phyloP scores from a whole-genome alignment of 768 basidiomycete species.

The Saitozyma sp. region DNA sequence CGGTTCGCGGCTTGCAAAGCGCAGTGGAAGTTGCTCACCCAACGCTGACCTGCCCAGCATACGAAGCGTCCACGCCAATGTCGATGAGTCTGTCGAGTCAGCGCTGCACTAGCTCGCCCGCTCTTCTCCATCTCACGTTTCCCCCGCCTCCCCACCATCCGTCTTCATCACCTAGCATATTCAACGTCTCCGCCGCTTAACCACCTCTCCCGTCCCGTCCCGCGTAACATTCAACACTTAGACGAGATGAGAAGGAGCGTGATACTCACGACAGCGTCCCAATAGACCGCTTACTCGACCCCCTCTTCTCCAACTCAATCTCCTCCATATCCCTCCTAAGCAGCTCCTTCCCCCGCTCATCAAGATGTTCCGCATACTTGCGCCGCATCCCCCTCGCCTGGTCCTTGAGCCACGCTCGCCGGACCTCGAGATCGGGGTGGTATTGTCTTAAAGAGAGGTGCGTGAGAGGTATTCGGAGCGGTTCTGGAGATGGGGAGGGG shows the following conservation, averaged over 20 bases:
- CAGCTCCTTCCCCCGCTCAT: constrained; percentile 21
- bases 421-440: constrained; percentile 32
- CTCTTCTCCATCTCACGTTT: too few relatives aligned
- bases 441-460: too few relatives aligned
- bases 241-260: too few relatives aligned
- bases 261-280: constrained; percentile 16
- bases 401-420: constrained; percentile 43
- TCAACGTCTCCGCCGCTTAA: too few relatives aligned
- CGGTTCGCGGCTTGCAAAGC: background rate
- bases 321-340: constrained; percentile 16
- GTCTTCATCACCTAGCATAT: too few relatives aligned
- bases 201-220: too few relatives aligned
- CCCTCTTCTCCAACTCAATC: constrained; percentile 2
- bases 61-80: constrained; percentile 49
- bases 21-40: constrained; percentile 22
- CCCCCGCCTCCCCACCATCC: too few relatives aligned
- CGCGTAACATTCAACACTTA: too few relatives aligned
- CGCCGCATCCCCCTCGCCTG: constrained; percentile 35
- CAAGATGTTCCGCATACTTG: constrained; percentile 36
- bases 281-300: constrained; percentile 14
- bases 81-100: constrained; percentile 25
- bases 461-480: too few relatives aligned
- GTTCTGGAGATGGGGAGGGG: too few relatives aligned
- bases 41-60: constrained; percentile 41
- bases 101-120: too few relatives aligned